These are phyloP conservation scores for Ogataea naganishii DNA, from an alignment of 805 yeast genomes.

Conservation along the genomic window DNA sequence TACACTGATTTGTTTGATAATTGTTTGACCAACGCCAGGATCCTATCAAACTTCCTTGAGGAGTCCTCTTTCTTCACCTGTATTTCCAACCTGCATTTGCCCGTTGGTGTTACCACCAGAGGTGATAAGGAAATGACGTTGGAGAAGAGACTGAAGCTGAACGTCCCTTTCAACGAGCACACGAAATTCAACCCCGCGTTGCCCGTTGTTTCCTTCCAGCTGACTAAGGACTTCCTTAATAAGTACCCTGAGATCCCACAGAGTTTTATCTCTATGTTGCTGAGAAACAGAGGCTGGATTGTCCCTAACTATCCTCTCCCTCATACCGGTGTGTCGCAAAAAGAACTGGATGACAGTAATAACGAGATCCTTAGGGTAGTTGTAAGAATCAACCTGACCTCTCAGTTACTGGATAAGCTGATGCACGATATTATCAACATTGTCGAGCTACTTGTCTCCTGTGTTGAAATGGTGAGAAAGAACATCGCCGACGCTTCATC, in stretches of 20 bases:
- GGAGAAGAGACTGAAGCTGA: conserved; percentile 11
- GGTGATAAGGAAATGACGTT: conserved; percentile 7
- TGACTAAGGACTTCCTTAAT: conserved; percentile 47
- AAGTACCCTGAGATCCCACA: conserved; percentile 80
- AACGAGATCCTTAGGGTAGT: conserved; percentile 79
- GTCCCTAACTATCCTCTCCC: conserved; percentile 87
- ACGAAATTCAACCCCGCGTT: conserved; percentile 60
- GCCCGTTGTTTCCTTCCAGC: conserved; percentile 84
- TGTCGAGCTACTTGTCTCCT: conserved; percentile 41
- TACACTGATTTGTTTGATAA: conserved; percentile 51
- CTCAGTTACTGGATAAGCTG: conserved; percentile 51
- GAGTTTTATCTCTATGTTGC: conserved; percentile 56
- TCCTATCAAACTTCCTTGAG: conserved; percentile 54
- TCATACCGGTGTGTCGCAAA: conserved; percentile 29
- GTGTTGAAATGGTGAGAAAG: conserved; percentile 33
- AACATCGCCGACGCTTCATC: conserved; percentile 10
- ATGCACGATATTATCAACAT: conserved; percentile 51
- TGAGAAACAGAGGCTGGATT: conserved; percentile 79
- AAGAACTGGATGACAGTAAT: conserved; percentile 25
- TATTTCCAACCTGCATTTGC: conserved; percentile 70
- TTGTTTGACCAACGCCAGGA: conserved; percentile 66
- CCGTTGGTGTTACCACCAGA: conserved; percentile 27
- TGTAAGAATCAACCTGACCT: conserved; percentile 60
- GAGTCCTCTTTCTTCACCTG: conserved; percentile 60
- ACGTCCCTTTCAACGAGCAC: conserved; percentile 20